Base-by-base conservation (phyloP, 495 filamentous ascomycete species). In the Bryoglossum gracile region DNA sequence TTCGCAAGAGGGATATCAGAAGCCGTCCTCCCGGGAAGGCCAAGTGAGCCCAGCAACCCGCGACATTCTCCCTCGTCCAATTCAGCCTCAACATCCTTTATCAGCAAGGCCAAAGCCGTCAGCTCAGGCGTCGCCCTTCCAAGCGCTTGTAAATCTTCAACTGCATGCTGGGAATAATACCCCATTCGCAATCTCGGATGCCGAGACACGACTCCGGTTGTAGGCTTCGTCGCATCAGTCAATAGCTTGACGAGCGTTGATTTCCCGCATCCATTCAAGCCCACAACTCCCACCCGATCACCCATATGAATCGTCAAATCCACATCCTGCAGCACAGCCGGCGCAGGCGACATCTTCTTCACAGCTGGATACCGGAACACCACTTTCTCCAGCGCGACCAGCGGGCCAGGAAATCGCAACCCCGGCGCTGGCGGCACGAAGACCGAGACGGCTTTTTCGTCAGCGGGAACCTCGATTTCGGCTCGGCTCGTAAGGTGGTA, bases 141-240 rank as follows among this genome's bases (percentile, higher is more conserved):
- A 14, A 63, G 56, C 3, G 57, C 65, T 50, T 83, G 79, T 0
- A 92, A 71, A 10, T 73, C 65, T 51, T 87, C 83, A 2, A 89
- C 83, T 0, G 82, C 78, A 44, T 86, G 80, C 59, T 90, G 87
- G n/a, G 81, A 78, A 64, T 86, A 89, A 57, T 86, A 85, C 4
- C 81, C 84, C 43, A 86, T 60, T 39, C 75, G 76, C 18, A 86
- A 60, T 14, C 83, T 69, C 3, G 87, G 70, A 59, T 92, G 86
- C 0, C 66, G 70, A 1, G 77, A 69, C 3, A 83, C 59, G 8
- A 73, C 75, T 0, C 83, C 84, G 2, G 69, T 68, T 0, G 69
- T 69, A 3, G 70, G 65, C 18, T 63, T 65, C 3, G 57, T 47
- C 19, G 61, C 63, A 16, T 69, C 72, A 25, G 74, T 72, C 34